Conservation (phyloP, 2,329 filamentous ascomycete genomes). For the Coniochaeta sp. region DNA sequence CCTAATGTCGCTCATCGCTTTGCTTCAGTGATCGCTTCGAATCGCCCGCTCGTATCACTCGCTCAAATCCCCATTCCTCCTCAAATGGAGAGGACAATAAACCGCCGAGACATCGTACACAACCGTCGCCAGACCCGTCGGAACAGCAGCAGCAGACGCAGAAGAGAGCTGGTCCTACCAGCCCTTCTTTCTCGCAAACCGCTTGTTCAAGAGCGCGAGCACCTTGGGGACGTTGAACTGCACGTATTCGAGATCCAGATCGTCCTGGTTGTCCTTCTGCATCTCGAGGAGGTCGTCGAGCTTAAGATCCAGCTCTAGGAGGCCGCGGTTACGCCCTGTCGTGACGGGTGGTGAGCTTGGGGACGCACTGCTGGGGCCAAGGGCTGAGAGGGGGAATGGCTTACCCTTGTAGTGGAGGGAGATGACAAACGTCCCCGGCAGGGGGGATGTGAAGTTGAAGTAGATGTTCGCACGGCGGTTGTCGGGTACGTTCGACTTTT, state of each 20-base stretch:
- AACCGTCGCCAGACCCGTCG: too few relatives aligned
- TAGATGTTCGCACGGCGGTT: constrained; percentile 97
- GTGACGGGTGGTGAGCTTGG: constrained; percentile 4
- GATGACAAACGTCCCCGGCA: constrained; percentile 96
- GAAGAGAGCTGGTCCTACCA: constrained; percentile 34
- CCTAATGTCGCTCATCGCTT: too few relatives aligned
- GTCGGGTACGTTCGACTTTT: constrained; percentile 96
- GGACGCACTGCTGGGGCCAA: neutral
- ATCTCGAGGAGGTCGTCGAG: constrained; percentile 96
- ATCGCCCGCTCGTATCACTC: too few relatives aligned
- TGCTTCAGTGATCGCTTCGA: too few relatives aligned
- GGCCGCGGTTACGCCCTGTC: constrained; percentile 79
- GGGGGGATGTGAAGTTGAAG: constrained; percentile 97
- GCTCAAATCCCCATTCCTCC: too few relatives aligned
- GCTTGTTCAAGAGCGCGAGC: constrained; percentile 86
- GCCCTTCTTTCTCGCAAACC: constrained; percentile 91
- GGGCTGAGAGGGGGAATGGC: constrained; percentile 16
- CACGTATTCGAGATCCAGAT: constrained; percentile 95
- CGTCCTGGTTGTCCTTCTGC: constrained; percentile 97
- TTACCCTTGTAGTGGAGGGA: constrained; percentile 95
- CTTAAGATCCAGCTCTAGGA: constrained; percentile 93
- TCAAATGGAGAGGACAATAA: neutral
- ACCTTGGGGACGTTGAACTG: constrained; percentile 98
- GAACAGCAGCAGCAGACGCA: constrained; percentile 4
- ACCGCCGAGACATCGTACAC: constrained; percentile 1